Evolutionary conservation across 1,139 yeast genomes (phyloP).

Genomic region (Sugiyamaella novakii): DNA sequence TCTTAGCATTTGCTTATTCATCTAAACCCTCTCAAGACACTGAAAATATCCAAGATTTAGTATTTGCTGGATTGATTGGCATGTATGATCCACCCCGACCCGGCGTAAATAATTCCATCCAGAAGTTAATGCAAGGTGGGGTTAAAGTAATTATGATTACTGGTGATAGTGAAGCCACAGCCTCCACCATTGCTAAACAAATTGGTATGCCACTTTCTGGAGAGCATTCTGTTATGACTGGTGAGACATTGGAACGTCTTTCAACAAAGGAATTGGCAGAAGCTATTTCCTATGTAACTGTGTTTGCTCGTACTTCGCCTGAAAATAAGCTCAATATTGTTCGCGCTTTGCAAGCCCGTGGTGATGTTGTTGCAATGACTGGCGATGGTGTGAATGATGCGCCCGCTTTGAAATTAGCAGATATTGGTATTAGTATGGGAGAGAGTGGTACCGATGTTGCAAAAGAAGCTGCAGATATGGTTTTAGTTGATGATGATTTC

Average conservation of each 20-base stretch:
- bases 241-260: conserved; percentile 76
- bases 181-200: conserved; percentile 82
- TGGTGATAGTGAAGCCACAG: conserved; percentile 95
- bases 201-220: conserved; percentile 85
- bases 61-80: conserved; percentile 83
- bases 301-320: conserved; percentile 96
- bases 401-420: conserved; percentile 96
- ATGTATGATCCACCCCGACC: conserved; percentile 98
- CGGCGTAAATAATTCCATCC: conserved; percentile 70
- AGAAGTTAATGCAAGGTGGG: conserved; percentile 80
- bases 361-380: conserved; percentile 98
- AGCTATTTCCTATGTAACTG: conserved; percentile 78
- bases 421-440: conserved; percentile 98
- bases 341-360: conserved; percentile 85
- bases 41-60: conserved; percentile 53
- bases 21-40: conserved; percentile 42
- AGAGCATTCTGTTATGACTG: conserved; percentile 70
- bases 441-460: conserved; percentile 97
- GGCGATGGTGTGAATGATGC: conserved; percentile 99
- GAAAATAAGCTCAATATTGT: conserved; percentile 93
- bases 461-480: conserved; percentile 98
- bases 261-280: conserved; percentile 68
- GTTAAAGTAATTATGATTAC: conserved; percentile 97
- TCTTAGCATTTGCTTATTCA: conserved; percentile 73
- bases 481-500: conserved; percentile 93